Evolutionary conservation across 2,329 filamentous ascomycete species (phyloP).

Genomic region (Sordariomycetes sp.): DNA sequence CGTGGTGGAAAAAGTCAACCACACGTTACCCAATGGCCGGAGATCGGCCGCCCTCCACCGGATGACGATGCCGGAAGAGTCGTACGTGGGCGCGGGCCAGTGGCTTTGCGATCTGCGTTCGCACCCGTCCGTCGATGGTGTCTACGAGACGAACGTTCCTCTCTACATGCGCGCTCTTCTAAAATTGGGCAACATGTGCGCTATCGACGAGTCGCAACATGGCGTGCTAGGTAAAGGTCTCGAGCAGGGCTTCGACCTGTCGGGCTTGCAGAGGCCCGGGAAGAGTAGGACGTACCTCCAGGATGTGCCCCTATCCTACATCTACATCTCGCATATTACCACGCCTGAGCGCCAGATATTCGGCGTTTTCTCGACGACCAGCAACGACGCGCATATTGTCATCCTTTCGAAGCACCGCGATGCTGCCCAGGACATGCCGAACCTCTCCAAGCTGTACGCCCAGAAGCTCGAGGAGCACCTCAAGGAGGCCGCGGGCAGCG

Average conservation of each 20-base stretch:
- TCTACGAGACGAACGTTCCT: slow-evolving; percentile 90
- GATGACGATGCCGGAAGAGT: slow-evolving; percentile 76
- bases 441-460: slow-evolving; percentile 75
- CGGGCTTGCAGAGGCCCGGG: slow-evolving; percentile 53
- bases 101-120: slow-evolving; percentile 8
- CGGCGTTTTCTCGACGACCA: slow-evolving; percentile 77
- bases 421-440: slow-evolving; percentile 68
- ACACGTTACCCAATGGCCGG: slow-evolving; percentile 90
- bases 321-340: slow-evolving; percentile 87
- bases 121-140: slow-evolving; percentile 87
- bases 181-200: slow-evolving; percentile 80
- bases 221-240: slow-evolving; percentile 87
- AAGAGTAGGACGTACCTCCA: slow-evolving; percentile 62
- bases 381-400: slow-evolving; percentile 69
- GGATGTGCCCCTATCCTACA: slow-evolving; percentile 61
- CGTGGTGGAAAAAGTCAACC: slow-evolving; percentile 81
- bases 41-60: slow-evolving; percentile 90
- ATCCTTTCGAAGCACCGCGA: slow-evolving; percentile 78
- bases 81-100: slow-evolving; percentile 54
- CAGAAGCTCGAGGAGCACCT: slow-evolving; percentile 58
- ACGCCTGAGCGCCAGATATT: slow-evolving; percentile 89
- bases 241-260: slow-evolving; percentile 85
- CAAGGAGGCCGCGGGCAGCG: slow-evolving; percentile 47
- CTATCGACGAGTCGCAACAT: slow-evolving; percentile 80
- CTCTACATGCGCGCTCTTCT: slow-evolving; percentile 77